Base-by-base conservation (phyloP, 192 early-diverging fungal species). In the Geranomyces variabilis region DNA sequence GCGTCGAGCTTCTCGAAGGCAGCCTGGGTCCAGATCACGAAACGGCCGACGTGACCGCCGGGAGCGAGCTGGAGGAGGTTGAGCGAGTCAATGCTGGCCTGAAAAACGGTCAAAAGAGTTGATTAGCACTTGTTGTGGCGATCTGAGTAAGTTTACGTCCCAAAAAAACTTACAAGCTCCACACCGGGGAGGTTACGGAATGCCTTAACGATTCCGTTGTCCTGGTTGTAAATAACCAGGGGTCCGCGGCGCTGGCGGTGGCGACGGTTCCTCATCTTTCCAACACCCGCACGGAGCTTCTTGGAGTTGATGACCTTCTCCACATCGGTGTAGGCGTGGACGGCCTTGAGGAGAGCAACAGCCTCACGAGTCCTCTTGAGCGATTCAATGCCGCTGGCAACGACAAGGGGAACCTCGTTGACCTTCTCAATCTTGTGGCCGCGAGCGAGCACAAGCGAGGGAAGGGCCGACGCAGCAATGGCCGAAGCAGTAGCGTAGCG, bases 131-230 rank as follows among this genome's bases (percentile, higher is more conserved):
- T 14, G 19, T 46, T 45, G 10, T 29, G 22, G 14, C n/a, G 22
- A 3, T 24, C 17, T 3, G 21, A 65, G n/a, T 17, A 48, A 22
- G 17, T 29, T 61, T 15, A 57, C 55, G 24, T 22, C 10, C 10
- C 4, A 53, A 24, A 13, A 24, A 31, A 49, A 72, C 70, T 72
- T 55, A 91, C 93, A 66, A 94, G 81, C 87, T 99, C 97, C 72
- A 99, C 92, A 84, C 96, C 97, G 68, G 95, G 97, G 67, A 99
- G 89, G 91, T 98, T 98, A 82, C 97, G 91, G 92, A 98, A 97
- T 69, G 95, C 96, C 80, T 89, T 89, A 77, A 87, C 86, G 79
- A 99, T 86, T 82, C 95, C 97, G 75, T 93, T 84, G 87, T 97
- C 94, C 83, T 96, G 81, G 80, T 89, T 86, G 86, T 93, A 97